phyloP scores from a whole-genome alignment of 2,329 filamentous ascomycete species.

The Allantophomopsis cytisporea region DNA sequence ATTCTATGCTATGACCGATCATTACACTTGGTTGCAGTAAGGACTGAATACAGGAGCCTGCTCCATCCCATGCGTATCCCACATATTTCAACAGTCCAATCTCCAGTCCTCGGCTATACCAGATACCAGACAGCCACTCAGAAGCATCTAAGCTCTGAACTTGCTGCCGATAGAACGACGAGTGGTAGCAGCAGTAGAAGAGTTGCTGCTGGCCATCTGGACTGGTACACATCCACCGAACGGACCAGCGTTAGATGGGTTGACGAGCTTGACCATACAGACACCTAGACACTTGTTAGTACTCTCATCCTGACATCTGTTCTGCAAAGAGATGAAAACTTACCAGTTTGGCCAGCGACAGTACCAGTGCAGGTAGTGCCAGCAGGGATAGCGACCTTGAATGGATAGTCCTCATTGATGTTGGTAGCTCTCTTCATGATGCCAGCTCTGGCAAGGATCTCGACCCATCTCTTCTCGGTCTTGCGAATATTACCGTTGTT shows the following conservation, averaged over 20 bases:
- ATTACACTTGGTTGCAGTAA: too few species aligned
- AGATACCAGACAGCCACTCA: too few species aligned
- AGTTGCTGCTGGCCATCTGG: constrained; percentile 18
- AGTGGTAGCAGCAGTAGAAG: constrained; percentile 3
- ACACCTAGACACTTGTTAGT: constrained; percentile 8
- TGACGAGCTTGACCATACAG: constrained; percentile 29
- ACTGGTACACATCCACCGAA: constrained; percentile 27
- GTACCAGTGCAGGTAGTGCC: constrained; percentile 24
- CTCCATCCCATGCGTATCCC: too few species aligned
- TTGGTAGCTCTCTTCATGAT: constrained; percentile 7
- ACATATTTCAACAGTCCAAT: too few species aligned
- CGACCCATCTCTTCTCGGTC: constrained; percentile 7
- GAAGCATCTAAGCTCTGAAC: too few species aligned
- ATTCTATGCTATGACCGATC: too few species aligned
- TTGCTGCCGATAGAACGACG: too few species aligned
- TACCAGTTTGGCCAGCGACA: constrained; percentile 16
- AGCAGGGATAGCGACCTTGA: constrained; percentile 22
- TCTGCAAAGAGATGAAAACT: too few species aligned
- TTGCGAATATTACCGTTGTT: constrained; percentile 19
- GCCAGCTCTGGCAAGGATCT: constrained; percentile 2
- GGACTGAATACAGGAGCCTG: too few species aligned
- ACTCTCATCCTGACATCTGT: too few species aligned
- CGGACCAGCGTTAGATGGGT: constrained; percentile 23
- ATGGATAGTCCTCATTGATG: constrained; percentile 10
- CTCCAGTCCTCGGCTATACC: too few species aligned